Conservation (phyloP, 371 early-diverging fungal genomes). For the Smittium mucronatum region DNA sequence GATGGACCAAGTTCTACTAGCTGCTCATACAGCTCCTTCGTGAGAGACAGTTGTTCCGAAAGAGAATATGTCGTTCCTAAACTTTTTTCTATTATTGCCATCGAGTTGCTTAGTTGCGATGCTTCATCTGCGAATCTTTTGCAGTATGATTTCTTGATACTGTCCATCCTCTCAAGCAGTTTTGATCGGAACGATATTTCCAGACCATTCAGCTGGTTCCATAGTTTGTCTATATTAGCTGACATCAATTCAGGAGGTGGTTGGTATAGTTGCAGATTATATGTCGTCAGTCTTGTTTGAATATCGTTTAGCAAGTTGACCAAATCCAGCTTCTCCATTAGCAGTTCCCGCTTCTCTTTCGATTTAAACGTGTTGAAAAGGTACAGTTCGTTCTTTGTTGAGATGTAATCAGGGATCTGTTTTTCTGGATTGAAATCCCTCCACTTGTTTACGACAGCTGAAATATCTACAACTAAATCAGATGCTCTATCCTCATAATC, state of each 20-base stretch:
- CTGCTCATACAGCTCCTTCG: constrained; percentile 36
- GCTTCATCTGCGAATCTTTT: constrained; percentile 28
- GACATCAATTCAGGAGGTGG: constrained; percentile 57
- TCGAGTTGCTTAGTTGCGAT: constrained; percentile 19
- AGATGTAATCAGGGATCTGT: constrained; percentile 43
- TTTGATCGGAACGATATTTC: constrained; percentile 65
- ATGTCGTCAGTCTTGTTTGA: constrained; percentile 87
- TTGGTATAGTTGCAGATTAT: constrained; percentile 67
- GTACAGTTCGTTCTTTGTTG: constrained; percentile 50
- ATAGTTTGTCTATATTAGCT: constrained; percentile 61
- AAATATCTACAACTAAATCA: constrained; percentile 50
- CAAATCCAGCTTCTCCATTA: constrained; percentile 76
- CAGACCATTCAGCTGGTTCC: constrained; percentile 51
- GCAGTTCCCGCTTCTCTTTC: constrained; percentile 70
- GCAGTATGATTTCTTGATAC: constrained; percentile 23
- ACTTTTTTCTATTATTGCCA: constrained; percentile 37
- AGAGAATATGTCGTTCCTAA: constrained; percentile 44
- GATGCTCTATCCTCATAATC: constrained; percentile 74
- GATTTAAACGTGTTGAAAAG: constrained; percentile 74
- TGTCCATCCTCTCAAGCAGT: constrained; percentile 37
- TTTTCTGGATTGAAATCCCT: constrained; percentile 42
- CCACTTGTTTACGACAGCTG: constrained; percentile 51
- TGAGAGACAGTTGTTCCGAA: constrained; percentile 15
- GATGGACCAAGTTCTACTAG: not conserved
- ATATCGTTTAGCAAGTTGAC: constrained; percentile 83